phyloP scores from a whole-genome alignment of 768 basidiomycete species.

The Baorangia bicolor region DNA sequence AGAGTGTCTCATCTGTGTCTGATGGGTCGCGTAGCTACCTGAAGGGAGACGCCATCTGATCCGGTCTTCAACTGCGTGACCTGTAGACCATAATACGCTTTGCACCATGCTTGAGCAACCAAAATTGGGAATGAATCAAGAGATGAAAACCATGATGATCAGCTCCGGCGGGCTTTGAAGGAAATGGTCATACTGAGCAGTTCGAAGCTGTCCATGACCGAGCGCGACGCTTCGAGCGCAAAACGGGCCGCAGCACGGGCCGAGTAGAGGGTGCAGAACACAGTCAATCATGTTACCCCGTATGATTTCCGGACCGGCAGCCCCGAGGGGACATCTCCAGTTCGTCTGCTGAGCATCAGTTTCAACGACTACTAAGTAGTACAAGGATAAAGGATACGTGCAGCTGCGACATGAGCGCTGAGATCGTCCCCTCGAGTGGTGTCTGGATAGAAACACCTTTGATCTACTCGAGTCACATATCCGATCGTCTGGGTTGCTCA shows the following conservation, averaged over 20 bases:
- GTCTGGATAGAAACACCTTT: constrained; percentile 68
- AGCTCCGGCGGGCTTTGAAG: neutral
- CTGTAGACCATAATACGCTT: constrained; percentile 60
- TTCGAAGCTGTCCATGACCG: neutral
- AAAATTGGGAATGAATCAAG: constrained; percentile 42
- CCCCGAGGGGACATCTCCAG: neutral
- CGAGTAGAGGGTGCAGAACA: neutral
- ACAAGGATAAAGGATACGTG: neutral
- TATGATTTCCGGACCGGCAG: neutral
- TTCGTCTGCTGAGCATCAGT: neutral
- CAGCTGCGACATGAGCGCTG: constrained; percentile 5
- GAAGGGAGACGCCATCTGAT: constrained; percentile 50
- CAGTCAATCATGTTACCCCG: too few species aligned
- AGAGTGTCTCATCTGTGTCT: constrained; percentile 64
- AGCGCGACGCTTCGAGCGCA: neutral
- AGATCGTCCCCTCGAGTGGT: constrained; percentile 1
- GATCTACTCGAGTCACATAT: constrained; percentile 58
- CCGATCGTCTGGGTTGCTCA: constrained; percentile 46
- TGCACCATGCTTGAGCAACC: constrained; percentile 62
- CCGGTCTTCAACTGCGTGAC: constrained; percentile 50
- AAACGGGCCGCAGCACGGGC: neutral
- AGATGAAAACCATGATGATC: neutral
- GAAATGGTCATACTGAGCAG: neutral
- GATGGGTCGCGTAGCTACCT: constrained; percentile 61
- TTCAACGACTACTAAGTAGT: neutral